Evolutionary conservation across 2,329 filamentous ascomycete genomes (phyloP), one percentile per base, ranked within the genome.

Genomic region (Penicillium rolfsii): DNA sequence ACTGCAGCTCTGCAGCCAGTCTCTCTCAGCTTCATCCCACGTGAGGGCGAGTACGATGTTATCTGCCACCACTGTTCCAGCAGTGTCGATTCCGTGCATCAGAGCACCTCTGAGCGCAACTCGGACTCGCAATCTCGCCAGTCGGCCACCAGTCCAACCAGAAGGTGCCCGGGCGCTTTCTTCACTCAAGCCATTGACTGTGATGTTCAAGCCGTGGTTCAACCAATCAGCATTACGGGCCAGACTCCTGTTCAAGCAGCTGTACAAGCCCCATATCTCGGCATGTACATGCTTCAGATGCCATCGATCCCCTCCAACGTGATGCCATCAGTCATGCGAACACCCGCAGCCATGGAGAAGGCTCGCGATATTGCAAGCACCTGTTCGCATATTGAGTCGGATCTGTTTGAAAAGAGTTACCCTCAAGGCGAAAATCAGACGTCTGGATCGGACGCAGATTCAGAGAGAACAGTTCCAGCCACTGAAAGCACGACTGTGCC

Each of bases 31-130:
- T 61, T 46, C 5, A 65, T 73, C 7, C 70, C 69, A 6, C 70
- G 74, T 1, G 57, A 69, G 14, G 74, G 72, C 6, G 73, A 75
- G 45, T 76, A 74, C 61, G 70, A 76, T n/a, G 64, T 75, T 6
- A 58, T 74, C 28, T 76, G 74, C 55, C 65, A 67, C 35, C 61
- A 75, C 54, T 76, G 74, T 55, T 63, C 63, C 2, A 64, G 61
- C 28, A 61, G 59, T 16, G 55, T 70, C 2, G 69, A 71, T 24
- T 65, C 64, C 4, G 49, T 67, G 2, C 67, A 72, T 19, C 65
- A 67, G 19, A 74, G 70, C 7, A 50, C 68, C 3, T 74, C 69
- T 0, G 67, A 71, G 35, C 57, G 63, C 16, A 67, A 61, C 46
- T 62, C 56, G 9, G 59, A 64, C 19, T 40, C 33, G 14, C 50